A percentile compares a stretch with the other conserved stretches of the same genome.
Evolutionary conservation across 106 monocot genomes (phyloP).

Genomic region (Dendrobium huoshanense): DNA sequence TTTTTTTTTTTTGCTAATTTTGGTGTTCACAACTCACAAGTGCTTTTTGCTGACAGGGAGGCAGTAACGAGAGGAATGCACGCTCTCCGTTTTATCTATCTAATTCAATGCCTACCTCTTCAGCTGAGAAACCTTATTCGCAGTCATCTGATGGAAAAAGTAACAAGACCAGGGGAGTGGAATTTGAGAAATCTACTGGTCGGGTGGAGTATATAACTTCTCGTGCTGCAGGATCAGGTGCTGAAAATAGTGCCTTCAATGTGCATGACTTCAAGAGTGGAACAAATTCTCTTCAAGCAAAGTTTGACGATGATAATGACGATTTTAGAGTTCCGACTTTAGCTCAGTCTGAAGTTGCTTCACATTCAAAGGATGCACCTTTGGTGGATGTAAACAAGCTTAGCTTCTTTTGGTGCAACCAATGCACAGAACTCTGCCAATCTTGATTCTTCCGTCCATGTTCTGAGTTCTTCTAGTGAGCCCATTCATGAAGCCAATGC

Average conservation of each 20-base stretch:
- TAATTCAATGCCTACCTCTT: constrained; percentile 14
- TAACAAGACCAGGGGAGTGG: background rate
- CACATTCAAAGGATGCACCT: constrained; percentile 15
- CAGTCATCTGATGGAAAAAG: constrained; percentile 23
- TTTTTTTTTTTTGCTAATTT: background rate
- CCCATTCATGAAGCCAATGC: constrained; percentile 4
- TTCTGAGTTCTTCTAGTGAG: constrained; percentile 10
- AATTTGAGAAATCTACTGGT: constrained; percentile 11
- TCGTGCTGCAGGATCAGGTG: constrained; percentile 17
- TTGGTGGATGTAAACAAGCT: constrained; percentile 6
- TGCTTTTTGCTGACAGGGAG: constrained; percentile 22
- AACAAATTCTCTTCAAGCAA: constrained; percentile 24
- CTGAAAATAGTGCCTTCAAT: constrained; percentile 26
- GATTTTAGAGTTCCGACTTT: constrained; percentile 76
- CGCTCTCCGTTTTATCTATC: constrained; percentile 27
- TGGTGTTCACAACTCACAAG: constrained; percentile 8
- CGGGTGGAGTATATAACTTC: constrained; percentile 10
- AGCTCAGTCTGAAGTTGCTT: constrained; percentile 12
- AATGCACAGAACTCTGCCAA: constrained; percentile 12
- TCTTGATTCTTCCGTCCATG: constrained; percentile 13
- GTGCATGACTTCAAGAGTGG: constrained; percentile 10
- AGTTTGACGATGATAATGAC: constrained; percentile 39
- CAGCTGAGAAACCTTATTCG: constrained; percentile 21
- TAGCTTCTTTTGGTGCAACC: background rate
- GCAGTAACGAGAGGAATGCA: constrained; percentile 28